A percentile compares a stretch with the other conserved stretches of the same genome.
Conservation (phyloP, 192 early-diverging fungal genomes). For the Mortierella claussenii region DNA sequence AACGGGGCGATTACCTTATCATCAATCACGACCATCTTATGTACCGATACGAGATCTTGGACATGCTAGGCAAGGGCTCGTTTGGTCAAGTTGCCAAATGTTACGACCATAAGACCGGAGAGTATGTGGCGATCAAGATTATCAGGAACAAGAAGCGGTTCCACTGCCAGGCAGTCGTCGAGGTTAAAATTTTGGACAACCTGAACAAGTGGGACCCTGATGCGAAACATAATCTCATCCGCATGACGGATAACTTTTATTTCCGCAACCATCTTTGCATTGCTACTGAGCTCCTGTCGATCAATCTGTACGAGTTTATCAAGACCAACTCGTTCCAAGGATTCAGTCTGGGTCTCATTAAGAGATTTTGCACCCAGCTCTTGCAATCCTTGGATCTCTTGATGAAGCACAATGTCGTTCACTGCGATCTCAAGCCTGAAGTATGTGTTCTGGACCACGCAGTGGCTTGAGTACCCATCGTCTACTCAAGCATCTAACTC, state of each 20-base stretch:
- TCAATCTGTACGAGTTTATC: slow-evolving; percentile 97
- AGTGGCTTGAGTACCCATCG: neutral
- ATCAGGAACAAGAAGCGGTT: slow-evolving; percentile 97
- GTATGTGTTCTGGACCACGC: slow-evolving; percentile 45
- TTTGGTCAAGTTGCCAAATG: slow-evolving; percentile 97
- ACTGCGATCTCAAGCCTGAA: slow-evolving; percentile 98
- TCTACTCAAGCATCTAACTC: neutral
- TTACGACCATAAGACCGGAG: slow-evolving; percentile 91
- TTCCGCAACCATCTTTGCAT: slow-evolving; percentile 98
- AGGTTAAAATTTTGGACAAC: slow-evolving; percentile 92
- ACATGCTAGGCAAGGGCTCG: slow-evolving; percentile 86
- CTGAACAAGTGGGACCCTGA: slow-evolving; percentile 86
- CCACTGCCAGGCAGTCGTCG: slow-evolving; percentile 93
- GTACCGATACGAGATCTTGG: slow-evolving; percentile 94
- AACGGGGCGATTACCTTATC: slow-evolving; percentile 93
- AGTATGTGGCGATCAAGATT: slow-evolving; percentile 90
- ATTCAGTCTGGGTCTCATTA: slow-evolving; percentile 79
- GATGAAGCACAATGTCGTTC: slow-evolving; percentile 80
- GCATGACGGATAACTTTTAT: slow-evolving; percentile 91
- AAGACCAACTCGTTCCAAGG: slow-evolving; percentile 93
- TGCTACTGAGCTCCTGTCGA: slow-evolving; percentile 91
- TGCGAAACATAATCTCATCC: slow-evolving; percentile 81
- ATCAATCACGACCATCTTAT: slow-evolving; percentile 89
- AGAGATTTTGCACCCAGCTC: slow-evolving; percentile 82
- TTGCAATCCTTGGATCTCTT: slow-evolving; percentile 84